Percentiles rank a stretch among this genome's conserved stretches.
These are phyloP conservation scores for Corymbia calophylla DNA, from an alignment of 441 rosid genomes.

Conservation along the genomic window DNA sequence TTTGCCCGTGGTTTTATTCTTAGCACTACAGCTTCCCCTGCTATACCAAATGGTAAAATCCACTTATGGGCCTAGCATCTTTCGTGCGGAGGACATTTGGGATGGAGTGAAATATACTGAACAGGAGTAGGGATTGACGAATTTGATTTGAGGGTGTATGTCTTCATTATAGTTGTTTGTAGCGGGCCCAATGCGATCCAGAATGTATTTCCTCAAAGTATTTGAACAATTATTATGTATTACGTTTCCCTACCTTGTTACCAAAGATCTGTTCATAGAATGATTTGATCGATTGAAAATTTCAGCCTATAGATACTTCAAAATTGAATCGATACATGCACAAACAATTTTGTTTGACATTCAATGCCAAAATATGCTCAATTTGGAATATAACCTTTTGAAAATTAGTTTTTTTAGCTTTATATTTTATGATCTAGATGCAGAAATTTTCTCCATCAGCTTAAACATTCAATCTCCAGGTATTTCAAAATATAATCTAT, in stretches of 20 bases:
- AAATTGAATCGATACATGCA: too few relatives aligned
- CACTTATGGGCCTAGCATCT: background rate
- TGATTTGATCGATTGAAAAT: background rate
- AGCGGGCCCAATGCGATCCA: fast-evolving
- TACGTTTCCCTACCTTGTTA: background rate
- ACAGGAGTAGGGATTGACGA: fast-evolving
- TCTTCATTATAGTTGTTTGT: background rate
- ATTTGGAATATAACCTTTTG: too few relatives aligned
- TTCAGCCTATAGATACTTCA: too few relatives aligned
- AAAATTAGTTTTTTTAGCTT: too few relatives aligned
- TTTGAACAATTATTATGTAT: background rate
- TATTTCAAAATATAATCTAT: too few relatives aligned
- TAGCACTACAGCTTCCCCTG: background rate
- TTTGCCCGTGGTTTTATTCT: background rate
- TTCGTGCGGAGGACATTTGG: background rate
- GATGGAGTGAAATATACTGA: too few relatives aligned
- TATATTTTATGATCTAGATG: too few relatives aligned
- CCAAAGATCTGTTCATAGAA: too few relatives aligned
- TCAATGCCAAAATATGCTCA: too few relatives aligned
- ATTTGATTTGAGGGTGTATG: background rate
- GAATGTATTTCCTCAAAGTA: background rate
- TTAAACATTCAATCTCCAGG: too few relatives aligned
- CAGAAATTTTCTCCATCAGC: too few relatives aligned
- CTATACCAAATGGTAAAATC: background rate
- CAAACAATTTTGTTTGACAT: too few relatives aligned